Percentiles rank a stretch among this genome's conserved stretches.
These are phyloP conservation scores for Staphylotrichum longicolle DNA, from an alignment of 495 filamentous ascomycete genomes.

Conservation along the genomic window DNA sequence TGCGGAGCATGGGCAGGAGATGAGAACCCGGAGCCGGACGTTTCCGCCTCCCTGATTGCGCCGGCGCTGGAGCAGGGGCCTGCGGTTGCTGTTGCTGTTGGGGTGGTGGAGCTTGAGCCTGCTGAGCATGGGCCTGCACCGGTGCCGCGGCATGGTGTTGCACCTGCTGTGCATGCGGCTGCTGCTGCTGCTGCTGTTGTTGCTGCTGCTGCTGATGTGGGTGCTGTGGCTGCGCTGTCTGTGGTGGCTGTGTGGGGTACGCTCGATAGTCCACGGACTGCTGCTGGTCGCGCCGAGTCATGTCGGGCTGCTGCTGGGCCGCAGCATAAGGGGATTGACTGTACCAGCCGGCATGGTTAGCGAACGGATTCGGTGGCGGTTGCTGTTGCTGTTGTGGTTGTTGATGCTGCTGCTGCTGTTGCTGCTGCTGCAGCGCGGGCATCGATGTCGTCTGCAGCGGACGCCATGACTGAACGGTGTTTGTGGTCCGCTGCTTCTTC, in stretches of 20 bases:
- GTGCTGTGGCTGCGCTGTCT: slow-evolving; percentile 34
- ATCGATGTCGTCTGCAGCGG: slow-evolving; percentile 36
- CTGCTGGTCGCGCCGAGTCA: slow-evolving; percentile 45
- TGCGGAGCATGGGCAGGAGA: slow-evolving; percentile 12
- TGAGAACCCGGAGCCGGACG: slow-evolving; percentile 32
- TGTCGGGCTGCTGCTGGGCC: slow-evolving; percentile 34
- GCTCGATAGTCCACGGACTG: slow-evolving; percentile 36
- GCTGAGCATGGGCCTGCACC: slow-evolving; percentile 26
- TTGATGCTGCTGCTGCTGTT: slow-evolving; percentile 26
- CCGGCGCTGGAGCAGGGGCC: slow-evolving; percentile 31
- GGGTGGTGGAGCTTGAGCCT: slow-evolving; percentile 37
- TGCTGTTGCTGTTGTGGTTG: slow-evolving; percentile 23
- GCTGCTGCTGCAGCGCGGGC: slow-evolving; percentile 34
- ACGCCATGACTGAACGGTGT: slow-evolving; percentile 37
- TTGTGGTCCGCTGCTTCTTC: slow-evolving; percentile 36
- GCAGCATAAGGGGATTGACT: slow-evolving; percentile 32
- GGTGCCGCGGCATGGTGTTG: slow-evolving; percentile 33
- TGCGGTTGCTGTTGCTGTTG: slow-evolving; percentile 45
- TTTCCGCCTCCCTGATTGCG: slow-evolving; percentile 28
- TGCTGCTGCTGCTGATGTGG: slow-evolving; percentile 34
- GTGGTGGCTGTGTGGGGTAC: slow-evolving; percentile 35
- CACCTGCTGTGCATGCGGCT: slow-evolving; percentile 30
- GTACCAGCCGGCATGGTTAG: slow-evolving; percentile 38
- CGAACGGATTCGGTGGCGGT: slow-evolving; percentile 27
- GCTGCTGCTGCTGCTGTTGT: slow-evolving; percentile 28